phyloP scores from a whole-genome alignment of 2,329 filamentous ascomycete genomes.

The Coleophoma cylindrospora region DNA sequence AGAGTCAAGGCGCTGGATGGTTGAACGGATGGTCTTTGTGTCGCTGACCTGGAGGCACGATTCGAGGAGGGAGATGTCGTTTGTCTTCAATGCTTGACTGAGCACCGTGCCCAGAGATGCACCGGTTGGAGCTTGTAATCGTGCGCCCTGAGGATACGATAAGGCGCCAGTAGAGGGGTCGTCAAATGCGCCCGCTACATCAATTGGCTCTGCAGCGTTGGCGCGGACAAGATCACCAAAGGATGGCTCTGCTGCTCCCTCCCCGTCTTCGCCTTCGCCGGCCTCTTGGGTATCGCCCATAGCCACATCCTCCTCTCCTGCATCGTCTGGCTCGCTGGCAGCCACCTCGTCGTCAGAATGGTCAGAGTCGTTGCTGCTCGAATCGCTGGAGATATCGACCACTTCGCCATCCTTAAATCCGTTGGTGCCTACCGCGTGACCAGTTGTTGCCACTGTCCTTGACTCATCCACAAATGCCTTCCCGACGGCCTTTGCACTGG shows the following conservation, averaged over 20 bases:
- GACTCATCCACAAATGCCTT: slow-evolving; percentile 53
- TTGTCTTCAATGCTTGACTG: slow-evolving; percentile 85
- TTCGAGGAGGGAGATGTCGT: slow-evolving; percentile 85
- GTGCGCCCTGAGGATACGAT: slow-evolving; percentile 16
- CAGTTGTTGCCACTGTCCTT: slow-evolving; percentile 44
- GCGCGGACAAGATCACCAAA: slow-evolving; percentile 82
- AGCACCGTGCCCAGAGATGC: slow-evolving; percentile 90
- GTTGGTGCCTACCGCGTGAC: slow-evolving; percentile 15
- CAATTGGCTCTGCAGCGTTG: slow-evolving; percentile 66
- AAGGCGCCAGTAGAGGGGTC: slow-evolving; percentile 14
- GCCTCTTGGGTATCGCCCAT: slow-evolving; percentile 30
- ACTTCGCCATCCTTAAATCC: slow-evolving; percentile 18
- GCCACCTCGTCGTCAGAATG: slow-evolving; percentile 43
- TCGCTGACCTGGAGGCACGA: slow-evolving; percentile 83
- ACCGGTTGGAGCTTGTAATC: slow-evolving; percentile 48
- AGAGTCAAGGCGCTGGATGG: slow-evolving; percentile 86
- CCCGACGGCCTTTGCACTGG: slow-evolving; percentile 43
- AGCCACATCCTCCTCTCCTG: slow-evolving; percentile 27
- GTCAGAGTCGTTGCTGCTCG: slow-evolving; percentile 38
- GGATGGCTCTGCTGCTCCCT: slow-evolving; percentile 47
- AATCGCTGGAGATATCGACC: slow-evolving; percentile 55
- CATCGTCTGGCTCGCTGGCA: slow-evolving; percentile 36
- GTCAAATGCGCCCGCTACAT: slow-evolving; percentile 62
- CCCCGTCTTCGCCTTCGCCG: slow-evolving; percentile 25
- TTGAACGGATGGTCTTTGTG: slow-evolving; percentile 72